Conservation (phyloP, 1,139 yeast genomes). For the Scheffersomyces segobiensis region DNA sequence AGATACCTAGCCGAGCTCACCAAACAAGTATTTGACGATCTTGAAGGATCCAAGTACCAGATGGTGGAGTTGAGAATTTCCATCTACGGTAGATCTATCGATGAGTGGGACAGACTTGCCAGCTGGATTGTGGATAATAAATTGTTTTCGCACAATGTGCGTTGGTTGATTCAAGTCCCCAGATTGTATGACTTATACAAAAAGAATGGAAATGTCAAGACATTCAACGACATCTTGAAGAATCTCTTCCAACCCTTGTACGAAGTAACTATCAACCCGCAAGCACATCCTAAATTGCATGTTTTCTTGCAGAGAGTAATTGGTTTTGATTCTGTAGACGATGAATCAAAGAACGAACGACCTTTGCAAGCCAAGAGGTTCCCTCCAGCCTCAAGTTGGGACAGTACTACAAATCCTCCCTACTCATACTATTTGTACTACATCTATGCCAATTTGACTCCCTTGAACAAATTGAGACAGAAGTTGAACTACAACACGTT, state of each 20-base stretch:
- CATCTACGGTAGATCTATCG: slow-evolving; percentile 81
- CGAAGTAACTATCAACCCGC: slow-evolving; percentile 85
- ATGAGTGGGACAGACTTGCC: slow-evolving; percentile 96
- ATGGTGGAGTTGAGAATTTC: slow-evolving; percentile 96
- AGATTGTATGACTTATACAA: slow-evolving; percentile 89
- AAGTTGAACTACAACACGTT: slow-evolving; percentile 79
- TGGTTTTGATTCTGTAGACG: slow-evolving; percentile 98
- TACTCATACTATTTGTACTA: slow-evolving; percentile 93
- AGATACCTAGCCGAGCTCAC: slow-evolving; percentile 90
- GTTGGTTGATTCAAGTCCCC: slow-evolving; percentile 97
- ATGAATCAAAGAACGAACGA: slow-evolving; percentile 90
- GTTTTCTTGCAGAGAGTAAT: slow-evolving; percentile 89
- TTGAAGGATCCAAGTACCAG: slow-evolving; percentile 93
- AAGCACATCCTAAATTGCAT: slow-evolving; percentile 83
- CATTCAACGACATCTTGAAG: slow-evolving; percentile 72
- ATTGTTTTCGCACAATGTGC: slow-evolving; percentile 86
- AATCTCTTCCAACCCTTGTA: slow-evolving; percentile 89
- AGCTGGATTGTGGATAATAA: slow-evolving; percentile 94
- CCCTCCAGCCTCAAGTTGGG: slow-evolving; percentile 86
- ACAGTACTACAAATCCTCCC: slow-evolving; percentile 81
- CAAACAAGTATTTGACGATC: slow-evolving; percentile 87
- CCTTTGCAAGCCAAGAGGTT: slow-evolving; percentile 70
- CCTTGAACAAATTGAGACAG: slow-evolving; percentile 80
- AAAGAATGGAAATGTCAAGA: slow-evolving; percentile 65
- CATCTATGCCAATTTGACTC: slow-evolving; percentile 79